Conservation (phyloP, 371 early-diverging fungal genomes). For the Parasitella parasitica region DNA sequence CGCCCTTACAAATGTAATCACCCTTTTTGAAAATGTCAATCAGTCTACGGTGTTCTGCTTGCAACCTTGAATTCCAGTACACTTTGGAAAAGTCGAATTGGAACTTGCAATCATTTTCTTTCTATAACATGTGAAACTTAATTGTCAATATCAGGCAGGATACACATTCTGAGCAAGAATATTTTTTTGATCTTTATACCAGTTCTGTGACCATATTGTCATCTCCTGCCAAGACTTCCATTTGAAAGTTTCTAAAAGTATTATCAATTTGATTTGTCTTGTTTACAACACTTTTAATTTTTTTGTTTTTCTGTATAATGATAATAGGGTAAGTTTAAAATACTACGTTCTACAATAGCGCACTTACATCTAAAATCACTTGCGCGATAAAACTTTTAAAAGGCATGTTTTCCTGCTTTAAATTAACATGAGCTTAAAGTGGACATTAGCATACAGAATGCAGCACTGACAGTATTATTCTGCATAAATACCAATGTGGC, state of each 20-base stretch:
- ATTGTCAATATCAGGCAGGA: too few species aligned
- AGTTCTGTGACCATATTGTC: constrained; percentile 81
- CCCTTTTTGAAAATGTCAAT: constrained; percentile 70
- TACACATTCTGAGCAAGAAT: too few species aligned
- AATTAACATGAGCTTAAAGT: constrained; percentile 86
- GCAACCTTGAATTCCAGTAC: constrained; percentile 99
- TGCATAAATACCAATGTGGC: constrained; percentile 81
- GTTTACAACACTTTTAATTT: constrained; percentile 92
- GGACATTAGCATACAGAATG: background rate
- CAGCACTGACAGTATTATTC: background rate
- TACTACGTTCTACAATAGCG: background rate
- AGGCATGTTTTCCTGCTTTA: constrained; percentile 84
- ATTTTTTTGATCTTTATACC: constrained; percentile 41
- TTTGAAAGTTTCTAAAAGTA: constrained; percentile 92
- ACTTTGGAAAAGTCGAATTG: constrained; percentile 96
- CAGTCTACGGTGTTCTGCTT: constrained; percentile 93
- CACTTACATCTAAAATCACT: constrained; percentile 86
- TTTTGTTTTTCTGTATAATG: constrained; percentile 74
- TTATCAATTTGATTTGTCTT: constrained; percentile 94
- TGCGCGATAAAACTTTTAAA: constrained; percentile 91
- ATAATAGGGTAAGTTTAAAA: background rate
- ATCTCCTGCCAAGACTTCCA: constrained; percentile 95
- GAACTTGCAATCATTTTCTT: constrained; percentile 90
- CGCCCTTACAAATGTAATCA: constrained; percentile 75
- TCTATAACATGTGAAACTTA: too few species aligned